Base-by-base conservation (phyloP, 257 asterid genomes). In the Linderniella brevidens region DNA sequence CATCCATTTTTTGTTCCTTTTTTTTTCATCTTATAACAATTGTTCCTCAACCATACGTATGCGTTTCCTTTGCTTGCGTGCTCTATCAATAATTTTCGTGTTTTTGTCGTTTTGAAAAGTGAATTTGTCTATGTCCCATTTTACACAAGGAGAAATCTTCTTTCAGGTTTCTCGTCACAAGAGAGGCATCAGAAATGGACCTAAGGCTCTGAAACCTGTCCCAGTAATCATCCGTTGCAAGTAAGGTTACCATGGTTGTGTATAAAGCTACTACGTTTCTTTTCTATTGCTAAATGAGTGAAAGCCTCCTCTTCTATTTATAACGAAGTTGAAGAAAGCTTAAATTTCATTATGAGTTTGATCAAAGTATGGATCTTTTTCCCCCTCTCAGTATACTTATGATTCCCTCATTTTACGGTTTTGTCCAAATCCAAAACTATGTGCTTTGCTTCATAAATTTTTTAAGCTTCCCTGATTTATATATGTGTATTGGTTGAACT, bases 161-260 rank as follows among this genome's bases (percentile, higher is more conserved):
- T n/a, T 72, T 61, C 92, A 85, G 99, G 63, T 56, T 53, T 68
- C 92, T 61, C 75, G 64, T 29, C 94, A 86, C 79, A 90, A 77
- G 77, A 81, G 70, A 68, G 94, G 93, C 29, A 77, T 90, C 58
- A 60, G 99, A 58, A 90, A 90, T 67, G 99, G 94, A 63, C 99
- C 99, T 9, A 90, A 79, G 76, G 96, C 96, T 69, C 70, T 90
- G 74, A 90, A 90, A 73, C 96, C 96, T 46, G 74, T 73, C 50
- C 99, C 99, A 17, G 96, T 90, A 48, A 90, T 85, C 57, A 62
- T 81, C 41, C 90, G 87, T 19, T 90, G 99, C 96, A 90, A 11
- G 99, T 85, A 81, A 74, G 92, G 36, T 58, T 19, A 55, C 65
- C 62, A 11, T 44, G 17, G 19, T 8, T 6, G 9, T n/a, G 18